Conservation (phyloP, 257 asterid genomes). For the Leonotis leonurus region DNA sequence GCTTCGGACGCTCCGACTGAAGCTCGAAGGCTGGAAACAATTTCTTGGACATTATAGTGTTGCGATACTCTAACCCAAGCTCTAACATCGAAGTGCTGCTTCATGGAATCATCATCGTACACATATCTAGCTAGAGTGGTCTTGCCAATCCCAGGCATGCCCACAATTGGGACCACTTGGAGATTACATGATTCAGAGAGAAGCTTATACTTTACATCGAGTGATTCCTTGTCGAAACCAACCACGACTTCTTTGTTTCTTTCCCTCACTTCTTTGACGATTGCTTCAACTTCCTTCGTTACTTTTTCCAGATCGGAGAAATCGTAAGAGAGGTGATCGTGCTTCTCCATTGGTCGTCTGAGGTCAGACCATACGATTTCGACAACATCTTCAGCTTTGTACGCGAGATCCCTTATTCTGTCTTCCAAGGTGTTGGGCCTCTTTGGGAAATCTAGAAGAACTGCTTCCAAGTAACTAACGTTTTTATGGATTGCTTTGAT, state of each 20-base stretch:
- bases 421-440: not conserved
- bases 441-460: not conserved
- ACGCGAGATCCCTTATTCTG: not conserved
- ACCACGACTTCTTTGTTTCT: slow-evolving; percentile 2
- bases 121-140: not conserved
- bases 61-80: not conserved
- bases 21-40: not conserved
- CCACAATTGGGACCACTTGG: not conserved
- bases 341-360: not conserved
- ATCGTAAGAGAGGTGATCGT: not conserved
- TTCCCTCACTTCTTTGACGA: not conserved
- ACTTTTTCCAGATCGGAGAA: not conserved
- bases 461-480: not conserved
- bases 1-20: not conserved
- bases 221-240: not conserved
- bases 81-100: not conserved
- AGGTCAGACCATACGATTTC: not conserved
- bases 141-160: slow-evolving; percentile 11
- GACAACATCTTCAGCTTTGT: not conserved
- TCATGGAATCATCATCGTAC: not conserved
- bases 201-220: not conserved
- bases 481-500: not conserved
- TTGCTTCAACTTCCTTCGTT: not conserved
- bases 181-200: not conserved
- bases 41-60: not conserved